Evolutionary conservation across 176 grass and related monocot genomes (phyloP), one percentile per base, ranked within the genome.

Genomic region (Rhynchospora pubera): DNA sequence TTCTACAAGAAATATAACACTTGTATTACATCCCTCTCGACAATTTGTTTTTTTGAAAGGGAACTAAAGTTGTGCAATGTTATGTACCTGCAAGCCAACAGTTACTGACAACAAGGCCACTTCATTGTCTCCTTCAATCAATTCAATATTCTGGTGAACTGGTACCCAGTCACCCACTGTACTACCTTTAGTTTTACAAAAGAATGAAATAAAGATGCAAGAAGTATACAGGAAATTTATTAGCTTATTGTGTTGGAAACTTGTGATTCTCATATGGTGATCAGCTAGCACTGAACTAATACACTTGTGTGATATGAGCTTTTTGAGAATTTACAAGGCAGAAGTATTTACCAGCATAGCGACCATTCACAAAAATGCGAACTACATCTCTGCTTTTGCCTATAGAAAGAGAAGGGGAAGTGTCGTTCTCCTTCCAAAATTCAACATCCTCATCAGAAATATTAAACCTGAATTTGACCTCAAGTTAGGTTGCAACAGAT

Each of bases 11-110:
- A 28, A 45, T 52, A 61, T 50, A 47, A 52, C 32, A 81, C 18
- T 48, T 12, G 48, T 65, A 81, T 81, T 65, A 63, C 56, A 62
- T 62, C 6, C 7, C 16, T 62, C 74, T 57, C 2, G 10, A 43
- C 14, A 44, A 11, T 21, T 60, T 62, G 18, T 0, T 62, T 74
- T n/a, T 24, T 77, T 43, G 13, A 12, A 84, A 47, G 18, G 65
- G 7, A 58, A 84, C 9, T 34, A 43, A 46, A 46, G 39, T 63
- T 59, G 63, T 75, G 51, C 50, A 61, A 71, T 53, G 43, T 85
- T 83, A 9, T 87, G 62, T 97, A 97, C 94, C 95, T 97, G 89
- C 81, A 97, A 89, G 71, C 95, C 92, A 84, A 94, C 90, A 79
- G 89, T 94, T 83, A 94, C 88, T 3, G 92, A 91, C 44, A 97